Base-by-base conservation (phyloP, 257 asterid species). In the Avicennia marina region DNA sequence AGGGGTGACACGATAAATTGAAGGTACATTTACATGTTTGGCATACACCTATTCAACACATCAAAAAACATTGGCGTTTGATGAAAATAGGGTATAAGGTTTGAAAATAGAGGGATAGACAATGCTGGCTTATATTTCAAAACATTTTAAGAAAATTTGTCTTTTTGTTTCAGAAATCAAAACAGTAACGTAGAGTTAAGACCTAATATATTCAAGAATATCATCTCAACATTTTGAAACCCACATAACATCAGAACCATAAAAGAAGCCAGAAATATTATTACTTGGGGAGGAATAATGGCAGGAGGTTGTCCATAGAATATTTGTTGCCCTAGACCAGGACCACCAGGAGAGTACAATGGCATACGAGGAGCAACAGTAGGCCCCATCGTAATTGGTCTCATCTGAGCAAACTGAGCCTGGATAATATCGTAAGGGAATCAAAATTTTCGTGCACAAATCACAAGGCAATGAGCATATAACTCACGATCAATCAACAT, bases 381-480 rank as follows among this genome's bases (percentile, higher is more conserved):
- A 55, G 93, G 82, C 25, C 78, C 73, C 81, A 90, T 77, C 10
- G 94, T 41, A 67, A 90, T 72, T 26, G 97, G 95, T 49, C 95
- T 83, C 77, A 82, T 67, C 68, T 90, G 97, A 64, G 97, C 72
- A 80, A 90, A 90, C 53, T 90, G 95, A 66, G 90, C 95, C 97
- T 90, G 73, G 25, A 63, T 45, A 48, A 46, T 17, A 44, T 18
- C 68, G 46, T 60, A 42, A 18, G 22, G 18, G 12, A 34, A 46
- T 56, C 32, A 51, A 53, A 24, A 20, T 41, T 19, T 41, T 16
- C 63, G 29, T 24, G 7, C 3, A 27, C 25, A 5, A 29, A 12
- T 11, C 53, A 17, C 53, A 51, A 48, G 40, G 48, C 21, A 56
- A 41, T 20, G 16, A 12, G 38, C n/a, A 53, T 22, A 42, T 12